Evolutionary conservation across 2,329 filamentous ascomycete species (phyloP).

Genomic region (Alternaria triticimaculans): DNA sequence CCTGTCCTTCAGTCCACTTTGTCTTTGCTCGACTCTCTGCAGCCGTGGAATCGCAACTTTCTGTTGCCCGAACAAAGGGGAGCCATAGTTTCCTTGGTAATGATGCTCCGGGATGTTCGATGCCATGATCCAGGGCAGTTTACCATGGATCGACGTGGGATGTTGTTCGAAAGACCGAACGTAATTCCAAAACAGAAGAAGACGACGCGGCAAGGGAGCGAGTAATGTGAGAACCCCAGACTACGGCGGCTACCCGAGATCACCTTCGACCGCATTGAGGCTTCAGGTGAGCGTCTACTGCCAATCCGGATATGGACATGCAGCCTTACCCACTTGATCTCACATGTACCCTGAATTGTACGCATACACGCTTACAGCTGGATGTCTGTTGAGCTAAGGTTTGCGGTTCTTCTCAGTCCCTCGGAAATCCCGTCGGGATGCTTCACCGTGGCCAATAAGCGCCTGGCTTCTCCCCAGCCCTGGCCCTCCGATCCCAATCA

Average conservation of each 20-base stretch:
- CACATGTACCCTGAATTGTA: not conserved
- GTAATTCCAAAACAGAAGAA: conserved; percentile 6
- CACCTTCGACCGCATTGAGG: conserved; percentile 14
- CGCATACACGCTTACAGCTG: not conserved
- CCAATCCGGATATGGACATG: conserved; percentile 13
- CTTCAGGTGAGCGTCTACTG: conserved; percentile 13
- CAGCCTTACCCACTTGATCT: not conserved
- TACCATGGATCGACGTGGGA: conserved; percentile 3
- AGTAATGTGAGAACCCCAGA: conserved; percentile 1
- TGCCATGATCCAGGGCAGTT: conserved; percentile 14
- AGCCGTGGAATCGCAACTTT: conserved; percentile 46
- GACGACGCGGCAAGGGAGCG: conserved; percentile 4
- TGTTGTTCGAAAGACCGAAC: conserved; percentile 9
- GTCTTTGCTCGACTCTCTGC: conserved; percentile 20
- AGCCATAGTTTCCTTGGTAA: conserved; percentile 8
- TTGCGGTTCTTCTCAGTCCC: conserved; percentile 1
- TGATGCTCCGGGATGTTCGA: conserved; percentile 13
- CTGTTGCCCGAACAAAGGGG: conserved; percentile 15
- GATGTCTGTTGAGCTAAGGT: conserved; percentile 7
- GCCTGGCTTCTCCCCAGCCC: not conserved
- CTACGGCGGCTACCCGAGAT: not conserved
- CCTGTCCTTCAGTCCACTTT: conserved; percentile 25
- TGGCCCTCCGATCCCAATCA: not conserved
- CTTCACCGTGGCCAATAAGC: conserved; percentile 9
- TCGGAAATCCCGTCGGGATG: conserved; percentile 6